Evolutionary conservation across 495 filamentous ascomycete genomes (phyloP), one percentile per base, ranked within the genome.

Genomic region (Hypoxylon lenormandii): DNA sequence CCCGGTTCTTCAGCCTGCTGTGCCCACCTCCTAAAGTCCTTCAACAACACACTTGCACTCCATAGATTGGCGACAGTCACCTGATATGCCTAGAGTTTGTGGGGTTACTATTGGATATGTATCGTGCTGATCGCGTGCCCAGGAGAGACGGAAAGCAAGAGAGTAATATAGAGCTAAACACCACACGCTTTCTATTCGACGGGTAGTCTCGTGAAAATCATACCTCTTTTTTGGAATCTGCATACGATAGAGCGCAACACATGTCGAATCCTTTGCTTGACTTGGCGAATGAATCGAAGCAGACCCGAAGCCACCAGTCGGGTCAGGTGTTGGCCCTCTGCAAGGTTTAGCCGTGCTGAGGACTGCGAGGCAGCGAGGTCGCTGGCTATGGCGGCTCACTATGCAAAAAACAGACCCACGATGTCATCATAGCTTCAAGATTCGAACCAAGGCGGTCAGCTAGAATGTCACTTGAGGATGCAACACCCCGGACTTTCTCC

Each of bases 381-480:
- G 54, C 40, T 61, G 30, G 42, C 40, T 48, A 58, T 56, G 50
- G 69, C 58, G 69, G 58, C 69, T 72, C 64, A 57, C 43, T 49
- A 59, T 68, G 63, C 69, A 67, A 38, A 40, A 67, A 38, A 40
- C 23, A 55, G 69, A 64, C 60, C 69, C 64, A 72, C 69, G 69
- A 72, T 72, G 64, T 54, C 59, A 68, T 72, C 64, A 72, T 72
- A 72, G 61, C 40, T 26, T 66, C 30, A 63, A 67, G 33, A 22
- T 46, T 38, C 33, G 42, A 37, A 16, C 48, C 55, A 53, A 64
- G 54, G 64, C 69, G 59, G 69, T 72, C 69, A 69, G 47, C 38
- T 23, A 43, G 45, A 61, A 71, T 71, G 62, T 71, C 62, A 71
- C 62, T 66, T 49, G 68, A 62, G 68, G 53, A 63, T 66, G 68